phyloP scores from a whole-genome alignment of 257 asterid genomes.

The Rehmannia glutinosa region DNA sequence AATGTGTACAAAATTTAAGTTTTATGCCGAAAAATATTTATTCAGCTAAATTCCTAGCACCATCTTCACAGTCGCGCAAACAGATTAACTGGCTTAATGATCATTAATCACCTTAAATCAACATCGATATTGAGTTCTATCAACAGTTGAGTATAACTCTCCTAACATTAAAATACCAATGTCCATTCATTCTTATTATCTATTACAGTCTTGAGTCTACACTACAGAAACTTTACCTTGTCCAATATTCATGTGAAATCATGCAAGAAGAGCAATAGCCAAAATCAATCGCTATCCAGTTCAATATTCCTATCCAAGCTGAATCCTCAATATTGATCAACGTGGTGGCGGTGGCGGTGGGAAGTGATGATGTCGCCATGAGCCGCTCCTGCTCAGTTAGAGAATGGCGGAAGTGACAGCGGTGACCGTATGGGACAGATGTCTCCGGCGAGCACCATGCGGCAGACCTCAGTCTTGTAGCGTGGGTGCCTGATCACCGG shows the following conservation, averaged over 20 bases:
- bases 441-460: slow-evolving; percentile 60
- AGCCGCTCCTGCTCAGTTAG: slow-evolving; percentile 49
- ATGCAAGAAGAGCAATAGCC: slow-evolving; percentile 3
- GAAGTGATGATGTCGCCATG: slow-evolving; percentile 1
- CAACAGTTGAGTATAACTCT: slow-evolving; percentile 7
- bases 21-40: neutral
- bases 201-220: no score
- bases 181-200: neutral
- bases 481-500: slow-evolving; percentile 70
- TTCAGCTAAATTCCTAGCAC: neutral
- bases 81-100: neutral
- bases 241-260: neutral
- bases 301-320: neutral
- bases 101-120: neutral
- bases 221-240: neutral
- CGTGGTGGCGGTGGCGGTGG: slow-evolving; percentile 7
- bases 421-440: slow-evolving; percentile 62
- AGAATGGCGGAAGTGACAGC: slow-evolving; percentile 68
- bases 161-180: neutral
- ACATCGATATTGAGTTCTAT: neutral
- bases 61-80: neutral
- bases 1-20: neutral
- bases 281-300: neutral
- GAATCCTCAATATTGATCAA: neutral
- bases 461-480: slow-evolving; percentile 63